Percentiles rank a stretch among this genome's conserved stretches.
Evolutionary conservation across 2,329 filamentous ascomycete genomes (phyloP).

Genomic region (Colletotrichum melonis): DNA sequence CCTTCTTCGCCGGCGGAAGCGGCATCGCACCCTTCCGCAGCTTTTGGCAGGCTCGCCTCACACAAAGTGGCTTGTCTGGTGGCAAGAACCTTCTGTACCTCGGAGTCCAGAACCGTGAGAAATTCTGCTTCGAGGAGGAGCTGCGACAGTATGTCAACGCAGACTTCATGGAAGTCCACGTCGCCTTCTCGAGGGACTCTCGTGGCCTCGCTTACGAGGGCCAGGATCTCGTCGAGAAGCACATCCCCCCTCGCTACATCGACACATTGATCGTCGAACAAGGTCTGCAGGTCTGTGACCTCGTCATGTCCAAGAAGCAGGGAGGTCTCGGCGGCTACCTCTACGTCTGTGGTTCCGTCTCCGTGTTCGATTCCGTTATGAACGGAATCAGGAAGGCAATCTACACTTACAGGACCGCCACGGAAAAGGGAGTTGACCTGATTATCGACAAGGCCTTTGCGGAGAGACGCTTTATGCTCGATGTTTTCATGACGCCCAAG

Average conservation of each 20-base stretch:
- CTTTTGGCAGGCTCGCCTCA: constrained; percentile 62
- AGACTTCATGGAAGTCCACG: constrained; percentile 62
- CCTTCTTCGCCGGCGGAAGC: constrained; percentile 65
- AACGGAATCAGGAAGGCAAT: constrained; percentile 65
- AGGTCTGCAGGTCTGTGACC: constrained; percentile 60
- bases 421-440: constrained; percentile 61
- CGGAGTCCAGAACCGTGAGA: constrained; percentile 63
- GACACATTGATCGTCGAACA: constrained; percentile 63
- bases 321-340: constrained; percentile 53
- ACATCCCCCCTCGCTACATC: constrained; percentile 62
- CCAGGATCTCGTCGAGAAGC: constrained; percentile 59
- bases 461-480: constrained; percentile 66
- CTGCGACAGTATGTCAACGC: constrained; percentile 57
- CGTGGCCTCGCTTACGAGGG: constrained; percentile 58
- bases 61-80: constrained; percentile 44
- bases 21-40: constrained; percentile 65
- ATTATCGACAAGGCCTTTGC: constrained; percentile 65
- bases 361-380: constrained; percentile 65
- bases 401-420: constrained; percentile 63
- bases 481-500: constrained; percentile 68
- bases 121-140: constrained; percentile 62
- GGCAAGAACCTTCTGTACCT: constrained; percentile 62
- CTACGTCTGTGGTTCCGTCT: constrained; percentile 42
- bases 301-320: constrained; percentile 68
- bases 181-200: constrained; percentile 63